Conservation (phyloP, 2,329 filamentous ascomycete genomes). For the Rutstroemia sp. region DNA sequence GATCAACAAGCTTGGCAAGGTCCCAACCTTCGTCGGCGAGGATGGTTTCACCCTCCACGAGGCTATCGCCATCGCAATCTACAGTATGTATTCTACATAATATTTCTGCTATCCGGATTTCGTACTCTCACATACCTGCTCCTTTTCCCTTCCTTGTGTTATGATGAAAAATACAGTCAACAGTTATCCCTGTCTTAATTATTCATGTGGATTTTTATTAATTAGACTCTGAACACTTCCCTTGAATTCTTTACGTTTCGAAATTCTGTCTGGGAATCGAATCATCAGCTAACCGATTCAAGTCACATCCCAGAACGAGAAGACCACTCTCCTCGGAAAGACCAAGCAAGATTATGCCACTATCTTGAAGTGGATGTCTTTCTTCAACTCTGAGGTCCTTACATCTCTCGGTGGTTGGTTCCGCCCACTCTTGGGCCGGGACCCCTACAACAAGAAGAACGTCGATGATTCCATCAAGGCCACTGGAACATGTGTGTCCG, state of each 20-base stretch:
- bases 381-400: conserved; percentile 84
- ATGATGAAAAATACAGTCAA: conserved; percentile 50
- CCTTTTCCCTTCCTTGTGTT: conserved; percentile 14
- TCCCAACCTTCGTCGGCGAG: conserved; percentile 85
- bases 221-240: conserved; percentile 68
- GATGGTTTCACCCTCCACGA: conserved; percentile 89
- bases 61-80: conserved; percentile 92
- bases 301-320: conserved; percentile 99
- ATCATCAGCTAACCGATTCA: conserved; percentile 20
- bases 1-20: conserved; percentile 80
- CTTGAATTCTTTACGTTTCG: conserved; percentile 13
- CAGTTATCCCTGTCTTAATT: conserved; percentile 99
- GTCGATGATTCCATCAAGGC: conserved; percentile 73
- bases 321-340: conserved; percentile 98
- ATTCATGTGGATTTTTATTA: conserved; percentile 69
- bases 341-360: conserved; percentile 99
- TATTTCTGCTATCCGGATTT: conserved; percentile 2
- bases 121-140: conserved; percentile 9
- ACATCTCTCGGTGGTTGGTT: conserved; percentile 70
- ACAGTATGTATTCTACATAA: conserved; percentile 61
- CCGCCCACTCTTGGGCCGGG: conserved; percentile 73
- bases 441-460: conserved; percentile 95
- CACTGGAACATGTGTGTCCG: conserved; percentile 58
- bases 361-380: conserved; percentile 98
- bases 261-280: conserved; percentile 10